These are phyloP conservation scores for Aspergillus uvarum DNA, from an alignment of 2,329 filamentous ascomycete genomes.

Conservation along the genomic window DNA sequence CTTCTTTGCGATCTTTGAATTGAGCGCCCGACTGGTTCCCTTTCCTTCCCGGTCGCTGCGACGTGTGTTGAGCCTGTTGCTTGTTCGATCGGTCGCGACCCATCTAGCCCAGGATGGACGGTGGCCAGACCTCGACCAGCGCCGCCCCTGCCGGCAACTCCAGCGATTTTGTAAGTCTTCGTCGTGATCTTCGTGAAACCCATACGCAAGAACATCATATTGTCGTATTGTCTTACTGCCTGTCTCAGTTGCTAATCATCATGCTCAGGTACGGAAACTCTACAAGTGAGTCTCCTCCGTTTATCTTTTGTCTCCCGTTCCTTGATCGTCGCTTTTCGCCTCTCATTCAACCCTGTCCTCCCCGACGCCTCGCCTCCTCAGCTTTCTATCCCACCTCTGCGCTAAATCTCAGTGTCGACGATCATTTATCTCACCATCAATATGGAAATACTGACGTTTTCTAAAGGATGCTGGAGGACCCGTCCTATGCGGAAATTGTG, in stretches of 20 bases:
- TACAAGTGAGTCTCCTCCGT: slow-evolving; percentile 72
- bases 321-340: slow-evolving; percentile 10
- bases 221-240: slow-evolving; percentile 22
- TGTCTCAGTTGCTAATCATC: slow-evolving; percentile 20
- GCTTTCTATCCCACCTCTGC: slow-evolving; percentile 11
- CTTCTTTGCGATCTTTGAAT: slow-evolving; percentile 2
- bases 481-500: slow-evolving; percentile 86
- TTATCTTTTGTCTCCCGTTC: slow-evolving; percentile 1
- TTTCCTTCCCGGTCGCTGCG: slow-evolving; percentile 19
- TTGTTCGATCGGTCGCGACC: slow-evolving; percentile 42
- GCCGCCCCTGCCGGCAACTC: slow-evolving; percentile 69
- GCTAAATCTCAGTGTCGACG: not conserved
- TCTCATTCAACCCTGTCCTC: not conserved
- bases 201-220: not conserved
- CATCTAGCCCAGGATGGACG: slow-evolving; percentile 48
- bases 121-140: slow-evolving; percentile 43
- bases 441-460: slow-evolving; percentile 12
- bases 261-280: slow-evolving; percentile 82
- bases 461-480: slow-evolving; percentile 89
- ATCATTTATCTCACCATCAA: slow-evolving; percentile 1
- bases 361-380: slow-evolving; percentile 7
- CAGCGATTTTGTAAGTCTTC: slow-evolving; percentile 83
- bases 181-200: slow-evolving; percentile 12
- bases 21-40: slow-evolving; percentile 8
- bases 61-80: slow-evolving; percentile 28